Conservation (phyloP, 306 rosid genomes). For the Rubus idaeus region DNA sequence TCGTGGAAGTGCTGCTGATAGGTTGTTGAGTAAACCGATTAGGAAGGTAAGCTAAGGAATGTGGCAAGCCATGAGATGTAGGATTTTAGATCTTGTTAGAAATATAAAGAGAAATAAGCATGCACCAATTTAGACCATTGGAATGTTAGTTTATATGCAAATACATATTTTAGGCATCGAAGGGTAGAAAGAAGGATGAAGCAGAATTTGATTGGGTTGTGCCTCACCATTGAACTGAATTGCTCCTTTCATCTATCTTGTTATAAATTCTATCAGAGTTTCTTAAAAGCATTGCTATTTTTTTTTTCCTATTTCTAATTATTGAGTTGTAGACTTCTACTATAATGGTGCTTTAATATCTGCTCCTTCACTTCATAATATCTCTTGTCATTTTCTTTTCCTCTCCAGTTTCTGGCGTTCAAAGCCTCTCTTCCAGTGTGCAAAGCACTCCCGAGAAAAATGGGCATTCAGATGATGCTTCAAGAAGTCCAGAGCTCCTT, state of each 20-base stretch:
- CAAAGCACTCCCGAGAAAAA: slow-evolving; percentile 84
- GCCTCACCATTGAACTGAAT: background rate
- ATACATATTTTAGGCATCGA: background rate
- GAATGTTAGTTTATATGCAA: background rate
- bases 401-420: slow-evolving; percentile 64
- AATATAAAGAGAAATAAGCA: background rate
- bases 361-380: slow-evolving; percentile 15
- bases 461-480: slow-evolving; percentile 76
- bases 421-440: slow-evolving; percentile 76
- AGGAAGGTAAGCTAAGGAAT: slow-evolving; percentile 1
- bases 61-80: background rate
- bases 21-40: slow-evolving; percentile 2
- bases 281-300: background rate
- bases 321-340: background rate
- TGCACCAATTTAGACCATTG: background rate
- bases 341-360: slow-evolving; percentile 18
- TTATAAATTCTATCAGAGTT: background rate
- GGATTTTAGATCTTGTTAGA: background rate
- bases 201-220: background rate
- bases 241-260: background rate
- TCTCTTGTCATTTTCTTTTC: slow-evolving; percentile 31
- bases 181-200: slow-evolving; percentile 2
- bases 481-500: slow-evolving; percentile 70
- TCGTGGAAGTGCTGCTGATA: background rate
- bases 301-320: background rate